These are phyloP conservation scores for Opeltia flavorubescens DNA, from an alignment of 495 filamentous ascomycete species.

Conservation along the genomic window DNA sequence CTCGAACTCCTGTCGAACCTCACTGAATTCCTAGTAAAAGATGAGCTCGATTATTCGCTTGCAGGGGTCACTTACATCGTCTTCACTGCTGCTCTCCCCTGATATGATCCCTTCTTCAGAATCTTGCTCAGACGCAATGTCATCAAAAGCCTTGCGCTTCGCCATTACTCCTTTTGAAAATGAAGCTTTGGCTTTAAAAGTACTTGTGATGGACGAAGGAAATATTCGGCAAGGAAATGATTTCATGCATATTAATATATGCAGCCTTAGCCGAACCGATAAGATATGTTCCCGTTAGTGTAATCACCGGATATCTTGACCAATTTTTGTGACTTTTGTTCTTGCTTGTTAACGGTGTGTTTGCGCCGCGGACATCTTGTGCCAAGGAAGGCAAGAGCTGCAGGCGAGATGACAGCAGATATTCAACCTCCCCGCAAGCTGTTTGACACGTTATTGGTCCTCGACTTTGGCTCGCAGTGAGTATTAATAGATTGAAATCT, in stretches of 20 bases:
- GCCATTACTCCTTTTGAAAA: no score
- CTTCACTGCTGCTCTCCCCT: conserved; percentile 19
- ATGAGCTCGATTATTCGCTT: conserved; percentile 6
- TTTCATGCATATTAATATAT: no score
- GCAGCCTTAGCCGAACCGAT: neutral
- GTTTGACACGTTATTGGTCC: conserved; percentile 52
- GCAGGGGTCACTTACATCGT: conserved; percentile 8
- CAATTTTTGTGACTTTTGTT: neutral
- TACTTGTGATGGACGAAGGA: neutral
- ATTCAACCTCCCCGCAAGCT: conserved; percentile 34
- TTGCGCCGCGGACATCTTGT: neutral
- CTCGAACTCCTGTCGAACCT: conserved; percentile 94
- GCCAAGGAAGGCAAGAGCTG: neutral
- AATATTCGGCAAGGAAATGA: no score
- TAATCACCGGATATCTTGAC: neutral
- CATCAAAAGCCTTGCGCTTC: conserved; percentile 12
- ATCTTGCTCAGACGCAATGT: conserved; percentile 1
- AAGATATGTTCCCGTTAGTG: neutral
- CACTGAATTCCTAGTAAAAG: conserved; percentile 59
- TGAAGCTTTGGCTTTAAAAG: no score
- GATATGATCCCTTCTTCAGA: conserved; percentile 11
- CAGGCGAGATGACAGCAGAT: conserved; percentile 17
- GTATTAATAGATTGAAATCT: conserved; percentile 12
- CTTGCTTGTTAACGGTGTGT: neutral
- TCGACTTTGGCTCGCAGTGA: conserved; percentile 46